Percentiles rank a stretch among this genome's conserved stretches.
phyloP scores from a whole-genome alignment of 2,329 filamentous ascomycete species.

The Thielaviopsis euricoi region DNA sequence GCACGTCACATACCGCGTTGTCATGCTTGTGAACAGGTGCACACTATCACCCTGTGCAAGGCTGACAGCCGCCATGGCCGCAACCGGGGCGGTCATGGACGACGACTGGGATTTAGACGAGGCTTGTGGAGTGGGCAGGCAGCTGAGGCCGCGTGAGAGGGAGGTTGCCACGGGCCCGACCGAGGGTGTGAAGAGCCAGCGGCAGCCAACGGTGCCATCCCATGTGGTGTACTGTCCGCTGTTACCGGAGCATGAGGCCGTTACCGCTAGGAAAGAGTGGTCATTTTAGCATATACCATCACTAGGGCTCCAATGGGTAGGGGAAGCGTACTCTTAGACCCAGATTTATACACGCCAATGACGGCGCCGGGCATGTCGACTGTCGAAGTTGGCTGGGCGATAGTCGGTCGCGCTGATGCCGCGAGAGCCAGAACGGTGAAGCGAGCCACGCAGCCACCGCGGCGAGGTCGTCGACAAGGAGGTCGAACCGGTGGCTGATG shows the following conservation, averaged over 20 bases:
- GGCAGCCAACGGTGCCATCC: slow-evolving; percentile 7
- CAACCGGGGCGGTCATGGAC: neutral
- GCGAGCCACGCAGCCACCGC: too few species aligned
- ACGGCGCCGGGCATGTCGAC: neutral
- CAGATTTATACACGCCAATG: neutral
- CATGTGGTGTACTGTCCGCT: slow-evolving; percentile 8
- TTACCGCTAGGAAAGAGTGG: neutral
- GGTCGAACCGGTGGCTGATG: neutral
- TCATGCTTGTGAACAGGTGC: slow-evolving; percentile 7
- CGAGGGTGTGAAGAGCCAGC: neutral
- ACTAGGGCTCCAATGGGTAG: neutral
- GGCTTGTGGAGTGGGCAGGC: neutral
- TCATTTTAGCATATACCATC: neutral
- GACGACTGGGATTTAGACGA: neutral
- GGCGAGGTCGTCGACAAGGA: too few species aligned
- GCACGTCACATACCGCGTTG: slow-evolving; percentile 1
- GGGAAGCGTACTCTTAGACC: neutral
- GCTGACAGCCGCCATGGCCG: neutral
- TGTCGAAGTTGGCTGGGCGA: neutral
- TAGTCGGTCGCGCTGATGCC: neutral
- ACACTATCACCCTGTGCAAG: slow-evolving; percentile 6
- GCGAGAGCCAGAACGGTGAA: neutral
- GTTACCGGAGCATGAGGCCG: slow-evolving; percentile 2
- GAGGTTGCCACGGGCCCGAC: neutral
- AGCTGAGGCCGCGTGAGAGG: slow-evolving; percentile 3